Evolutionary conservation across 345 rosid species (phyloP).

Genomic region (Eucalyptus grandis): DNA sequence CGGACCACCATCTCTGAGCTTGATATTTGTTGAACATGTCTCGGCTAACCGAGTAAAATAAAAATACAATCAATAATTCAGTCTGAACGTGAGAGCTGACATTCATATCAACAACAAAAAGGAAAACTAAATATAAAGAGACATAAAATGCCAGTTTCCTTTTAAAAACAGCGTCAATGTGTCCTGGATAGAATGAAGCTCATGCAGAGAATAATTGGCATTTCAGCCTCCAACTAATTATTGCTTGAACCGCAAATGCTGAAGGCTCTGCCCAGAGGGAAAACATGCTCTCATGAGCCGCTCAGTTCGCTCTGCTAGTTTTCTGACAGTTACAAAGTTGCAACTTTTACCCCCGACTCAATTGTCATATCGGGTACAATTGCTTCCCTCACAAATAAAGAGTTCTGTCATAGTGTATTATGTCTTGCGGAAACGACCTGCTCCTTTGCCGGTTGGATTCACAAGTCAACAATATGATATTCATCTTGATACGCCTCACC

Average conservation of each 20-base stretch:
- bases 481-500: neutral
- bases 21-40: conserved; percentile 94
- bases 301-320: neutral
- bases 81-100: neutral
- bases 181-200: neutral
- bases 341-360: neutral
- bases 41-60: conserved; percentile 39
- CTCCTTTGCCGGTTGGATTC: neutral
- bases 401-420: neutral
- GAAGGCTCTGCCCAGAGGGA: neutral
- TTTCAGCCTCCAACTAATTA: neutral
- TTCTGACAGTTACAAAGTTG: neutral
- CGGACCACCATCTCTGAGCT: conserved; percentile 99
- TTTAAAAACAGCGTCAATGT: neutral
- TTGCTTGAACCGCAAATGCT: neutral
- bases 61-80: neutral
- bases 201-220: neutral
- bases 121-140: neutral
- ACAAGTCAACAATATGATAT: neutral
- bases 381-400: neutral
- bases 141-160: neutral
- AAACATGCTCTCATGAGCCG: neutral
- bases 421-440: neutral
- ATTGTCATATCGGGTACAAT: neutral
- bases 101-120: neutral